Base-by-base conservation (phyloP, 805 yeast genomes). In the Middelhovenomyces tepae region DNA sequence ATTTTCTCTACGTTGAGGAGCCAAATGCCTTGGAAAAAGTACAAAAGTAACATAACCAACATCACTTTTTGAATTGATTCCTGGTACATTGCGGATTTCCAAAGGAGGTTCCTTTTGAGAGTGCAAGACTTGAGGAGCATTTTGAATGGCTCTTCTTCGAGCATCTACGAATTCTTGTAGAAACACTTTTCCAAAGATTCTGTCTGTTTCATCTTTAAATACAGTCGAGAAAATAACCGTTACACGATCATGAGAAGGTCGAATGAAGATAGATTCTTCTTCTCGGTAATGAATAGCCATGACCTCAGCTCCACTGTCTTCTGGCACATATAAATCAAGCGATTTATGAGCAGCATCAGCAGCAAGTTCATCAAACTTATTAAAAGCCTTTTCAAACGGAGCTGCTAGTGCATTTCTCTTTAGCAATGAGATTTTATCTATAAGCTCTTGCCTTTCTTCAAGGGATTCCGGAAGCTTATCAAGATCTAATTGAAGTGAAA, bases 101-200 rank as follows among this genome's bases (percentile, higher is more conserved):
- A 85, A 67, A 6, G 99, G 99, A n/a, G 96, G 84, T 47, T 84
- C 95, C 42, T 68, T 71, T 53, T 79, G 86, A 4, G 94, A 79
- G 52, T 81, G 87, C 48, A 91, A 71, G 34, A 91, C 99, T 65
- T 91, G 99, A 11, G 99, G 99, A 1, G 97, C 96, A 31, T 91
- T 87, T 62, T 91, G 98, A 40, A 91, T 89, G 4, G 94, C 81
- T 57, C 95, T 73, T 54, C 82, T 82, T 60, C 99, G 76, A 7
- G 97, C 95, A 57, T 87, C 96, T 28, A 86, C 94, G 56, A 87
- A 87, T 61, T 87, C 95, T 44, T 59, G 61, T 39, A 61, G 33
- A 25, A 51, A 51, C 39, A 55, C 55, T 28, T 46, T 49, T 23
- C 62, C 63, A 22, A 59, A 51, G 9, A 56, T 52, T 55, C 83